A percentile compares a stretch with the other conserved stretches of the same genome.
Evolutionary conservation across 2,329 filamentous ascomycete genomes (phyloP).

Genomic region (Exophiala lecanii-corni): DNA sequence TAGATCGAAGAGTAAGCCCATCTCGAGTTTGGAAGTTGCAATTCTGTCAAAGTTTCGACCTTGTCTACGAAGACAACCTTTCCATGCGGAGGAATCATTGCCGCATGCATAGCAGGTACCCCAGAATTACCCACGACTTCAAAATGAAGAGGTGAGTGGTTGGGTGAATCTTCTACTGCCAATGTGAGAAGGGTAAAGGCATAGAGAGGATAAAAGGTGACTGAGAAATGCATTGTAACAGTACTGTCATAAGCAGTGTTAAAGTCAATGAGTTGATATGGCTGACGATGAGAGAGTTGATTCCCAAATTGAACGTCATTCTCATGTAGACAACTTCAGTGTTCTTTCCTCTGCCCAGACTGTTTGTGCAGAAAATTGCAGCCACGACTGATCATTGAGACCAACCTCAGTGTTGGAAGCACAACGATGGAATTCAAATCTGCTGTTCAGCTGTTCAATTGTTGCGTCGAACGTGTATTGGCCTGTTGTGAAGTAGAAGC

Average conservation of each 20-base stretch:
- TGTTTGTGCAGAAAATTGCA: too few relatives aligned
- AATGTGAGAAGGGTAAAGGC: neutral
- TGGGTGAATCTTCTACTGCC: neutral
- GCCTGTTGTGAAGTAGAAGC: too few relatives aligned
- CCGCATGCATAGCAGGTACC: slow-evolving; percentile 59
- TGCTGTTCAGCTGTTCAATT: too few relatives aligned
- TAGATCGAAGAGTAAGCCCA: slow-evolving; percentile 59
- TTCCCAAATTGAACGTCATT: too few relatives aligned
- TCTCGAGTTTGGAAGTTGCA: slow-evolving; percentile 50
- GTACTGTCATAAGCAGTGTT: neutral
- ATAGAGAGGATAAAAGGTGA: neutral
- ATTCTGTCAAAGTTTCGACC: slow-evolving; percentile 57
- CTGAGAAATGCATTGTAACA: neutral
- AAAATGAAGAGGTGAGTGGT: neutral
- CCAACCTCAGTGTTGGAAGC: too few relatives aligned
- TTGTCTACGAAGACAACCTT: slow-evolving; percentile 60
- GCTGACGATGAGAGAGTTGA: too few relatives aligned
- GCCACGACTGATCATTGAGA: too few relatives aligned
- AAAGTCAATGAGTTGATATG: neutral
- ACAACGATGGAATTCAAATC: too few relatives aligned
- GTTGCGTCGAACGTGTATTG: too few relatives aligned
- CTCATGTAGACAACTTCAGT: too few relatives aligned
- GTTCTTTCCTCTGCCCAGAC: too few relatives aligned
- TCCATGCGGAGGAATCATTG: slow-evolving; percentile 56
- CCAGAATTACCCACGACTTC: slow-evolving; percentile 39